phyloP scores from a whole-genome alignment of 1,284 basidiomycete genomes.

The Wolfiporia cocos region DNA sequence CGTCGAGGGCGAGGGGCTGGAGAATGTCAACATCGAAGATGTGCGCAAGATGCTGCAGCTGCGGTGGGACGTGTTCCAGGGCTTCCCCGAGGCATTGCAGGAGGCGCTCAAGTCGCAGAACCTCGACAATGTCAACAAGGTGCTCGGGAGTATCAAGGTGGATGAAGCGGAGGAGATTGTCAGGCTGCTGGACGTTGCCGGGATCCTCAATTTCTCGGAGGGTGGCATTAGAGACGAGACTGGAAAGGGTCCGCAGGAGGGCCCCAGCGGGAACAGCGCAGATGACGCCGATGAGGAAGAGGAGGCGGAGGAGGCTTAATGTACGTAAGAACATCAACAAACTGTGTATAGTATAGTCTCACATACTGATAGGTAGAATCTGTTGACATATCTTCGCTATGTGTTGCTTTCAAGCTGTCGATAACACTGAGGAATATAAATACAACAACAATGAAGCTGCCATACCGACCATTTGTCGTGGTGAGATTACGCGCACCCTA shows the following conservation, averaged over 20 bases:
- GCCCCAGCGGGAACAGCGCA: too few species aligned
- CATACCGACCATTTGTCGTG: too few species aligned
- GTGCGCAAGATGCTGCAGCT: constrained; percentile 83
- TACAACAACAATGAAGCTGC: too few species aligned
- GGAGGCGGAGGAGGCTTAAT: constrained; percentile 13
- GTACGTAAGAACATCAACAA: too few species aligned
- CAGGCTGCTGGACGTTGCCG: constrained; percentile 66
- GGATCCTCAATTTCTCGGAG: constrained; percentile 82
- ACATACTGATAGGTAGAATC: too few species aligned
- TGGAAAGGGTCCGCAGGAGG: constrained; percentile 27
- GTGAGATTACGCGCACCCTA: too few species aligned
- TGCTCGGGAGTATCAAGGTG: constrained; percentile 83
- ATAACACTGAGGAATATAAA: too few species aligned
- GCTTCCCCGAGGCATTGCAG: constrained; percentile 69
- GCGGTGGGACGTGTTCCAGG: constrained; percentile 88
- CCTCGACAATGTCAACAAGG: constrained; percentile 85
- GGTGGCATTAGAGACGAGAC: constrained; percentile 72
- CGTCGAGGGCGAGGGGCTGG: constrained; percentile 84
- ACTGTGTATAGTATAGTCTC: too few species aligned
- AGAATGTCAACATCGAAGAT: constrained; percentile 77
- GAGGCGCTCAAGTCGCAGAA: constrained; percentile 73
- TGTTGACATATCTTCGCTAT: too few species aligned
- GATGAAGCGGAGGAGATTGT: constrained; percentile 84
- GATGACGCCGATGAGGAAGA: constrained; percentile 13
- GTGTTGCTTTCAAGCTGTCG: too few species aligned